Percentiles rank a stretch among this genome's conserved stretches.
These are phyloP conservation scores for Lachancea sp. DNA, from an alignment of 805 yeast species.

Conservation along the genomic window DNA sequence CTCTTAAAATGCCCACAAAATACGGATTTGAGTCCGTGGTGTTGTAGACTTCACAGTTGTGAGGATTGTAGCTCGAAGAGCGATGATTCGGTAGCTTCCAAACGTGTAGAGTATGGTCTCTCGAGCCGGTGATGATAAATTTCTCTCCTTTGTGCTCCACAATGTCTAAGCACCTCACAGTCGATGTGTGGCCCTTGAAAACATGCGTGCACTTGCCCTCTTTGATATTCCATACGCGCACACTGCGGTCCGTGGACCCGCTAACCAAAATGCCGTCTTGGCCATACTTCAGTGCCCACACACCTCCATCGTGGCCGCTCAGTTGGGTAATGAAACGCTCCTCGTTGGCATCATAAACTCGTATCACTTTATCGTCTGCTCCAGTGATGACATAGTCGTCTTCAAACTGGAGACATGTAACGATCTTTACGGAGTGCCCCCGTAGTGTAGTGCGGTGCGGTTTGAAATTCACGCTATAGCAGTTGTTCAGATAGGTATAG, in stretches of 20 bases:
- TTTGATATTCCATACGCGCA: slow-evolving; percentile 85
- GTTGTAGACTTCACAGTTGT: slow-evolving; percentile 28
- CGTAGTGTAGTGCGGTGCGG: slow-evolving; percentile 63
- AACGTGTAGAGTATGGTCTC: slow-evolving; percentile 77
- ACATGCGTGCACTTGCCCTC: slow-evolving; percentile 86
- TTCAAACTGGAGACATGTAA: slow-evolving; percentile 91
- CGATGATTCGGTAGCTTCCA: slow-evolving; percentile 67
- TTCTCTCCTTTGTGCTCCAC: slow-evolving; percentile 62
- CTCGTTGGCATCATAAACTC: slow-evolving; percentile 69
- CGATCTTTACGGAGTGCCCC: slow-evolving; percentile 75
- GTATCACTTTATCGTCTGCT: slow-evolving; percentile 78
- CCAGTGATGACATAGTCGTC: slow-evolving; percentile 87
- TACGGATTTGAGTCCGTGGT: slow-evolving; percentile 46
- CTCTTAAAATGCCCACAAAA: slow-evolving; percentile 61
- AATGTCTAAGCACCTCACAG: slow-evolving; percentile 87
- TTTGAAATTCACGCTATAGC: slow-evolving; percentile 68
- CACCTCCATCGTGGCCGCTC: slow-evolving; percentile 94
- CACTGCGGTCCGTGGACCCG: slow-evolving; percentile 92
- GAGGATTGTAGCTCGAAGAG: slow-evolving; percentile 28
- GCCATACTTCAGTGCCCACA: slow-evolving; percentile 94
- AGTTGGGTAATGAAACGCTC: slow-evolving; percentile 60
- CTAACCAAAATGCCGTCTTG: slow-evolving; percentile 66
- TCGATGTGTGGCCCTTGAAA: slow-evolving; percentile 85
- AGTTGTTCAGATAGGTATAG: slow-evolving; percentile 56
- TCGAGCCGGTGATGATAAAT: slow-evolving; percentile 76